Conservation (phyloP, 1,284 basidiomycete genomes). For the Naganishia albida region DNA sequence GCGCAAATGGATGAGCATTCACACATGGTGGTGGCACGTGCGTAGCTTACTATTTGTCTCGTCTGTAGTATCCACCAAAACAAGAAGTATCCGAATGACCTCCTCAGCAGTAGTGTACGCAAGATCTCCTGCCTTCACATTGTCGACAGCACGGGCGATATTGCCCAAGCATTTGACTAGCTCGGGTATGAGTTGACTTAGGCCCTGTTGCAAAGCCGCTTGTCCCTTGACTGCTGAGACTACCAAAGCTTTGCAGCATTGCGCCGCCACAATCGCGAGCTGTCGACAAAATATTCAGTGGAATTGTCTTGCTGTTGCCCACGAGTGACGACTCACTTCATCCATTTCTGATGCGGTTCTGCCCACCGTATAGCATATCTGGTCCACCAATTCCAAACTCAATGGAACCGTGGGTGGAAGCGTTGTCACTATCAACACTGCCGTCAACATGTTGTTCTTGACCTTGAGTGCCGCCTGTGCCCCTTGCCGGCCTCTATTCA, state of each 20-base stretch:
- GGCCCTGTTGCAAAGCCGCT: constrained; percentile 65
- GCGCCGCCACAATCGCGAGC: constrained; percentile 79
- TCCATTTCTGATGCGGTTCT: constrained; percentile 68
- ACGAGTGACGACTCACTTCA: constrained; percentile 61
- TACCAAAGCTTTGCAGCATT: constrained; percentile 82
- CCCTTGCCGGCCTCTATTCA: constrained; percentile 69
- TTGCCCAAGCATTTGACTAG: constrained; percentile 76
- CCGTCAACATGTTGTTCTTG: constrained; percentile 85
- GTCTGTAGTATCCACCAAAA: constrained; percentile 62
- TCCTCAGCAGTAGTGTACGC: constrained; percentile 65
- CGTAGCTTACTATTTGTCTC: constrained; percentile 44
- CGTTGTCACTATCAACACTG: constrained; percentile 80
- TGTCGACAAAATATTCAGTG: constrained; percentile 43
- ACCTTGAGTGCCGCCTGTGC: constrained; percentile 75
- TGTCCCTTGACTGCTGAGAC: constrained; percentile 65
- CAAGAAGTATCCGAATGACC: constrained; percentile 77
- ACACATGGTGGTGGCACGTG: background rate
- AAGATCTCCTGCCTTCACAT: constrained; percentile 58
- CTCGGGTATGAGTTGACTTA: constrained; percentile 72
- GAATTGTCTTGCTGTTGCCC: background rate
- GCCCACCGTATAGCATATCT: constrained; percentile 78
- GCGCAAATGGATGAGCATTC: constrained; percentile 7
- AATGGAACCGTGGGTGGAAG: constrained; percentile 69
- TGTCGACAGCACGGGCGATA: constrained; percentile 62
- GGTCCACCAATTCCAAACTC: constrained; percentile 75